Conservation (phyloP, 2,329 filamentous ascomycete species). For the Macroventuria anomochaeta region DNA sequence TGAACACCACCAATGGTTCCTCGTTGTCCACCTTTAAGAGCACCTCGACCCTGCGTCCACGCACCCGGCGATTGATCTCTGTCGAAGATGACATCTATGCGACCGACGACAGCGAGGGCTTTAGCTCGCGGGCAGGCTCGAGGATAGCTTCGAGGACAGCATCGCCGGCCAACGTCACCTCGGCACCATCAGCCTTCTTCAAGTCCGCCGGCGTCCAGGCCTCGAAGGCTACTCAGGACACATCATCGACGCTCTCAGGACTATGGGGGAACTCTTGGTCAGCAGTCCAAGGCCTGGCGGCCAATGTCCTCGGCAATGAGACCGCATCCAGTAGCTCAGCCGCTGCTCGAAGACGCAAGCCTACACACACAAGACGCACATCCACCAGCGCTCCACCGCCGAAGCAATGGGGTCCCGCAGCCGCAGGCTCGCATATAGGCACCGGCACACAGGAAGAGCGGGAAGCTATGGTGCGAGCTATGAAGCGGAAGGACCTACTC, state of each 20-base stretch:
- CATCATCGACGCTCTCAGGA: slow-evolving; percentile 48
- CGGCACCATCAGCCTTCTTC: slow-evolving; percentile 38
- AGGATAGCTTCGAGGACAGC: slow-evolving; percentile 48
- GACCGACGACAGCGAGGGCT: slow-evolving; percentile 40
- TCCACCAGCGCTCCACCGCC: slow-evolving; percentile 49
- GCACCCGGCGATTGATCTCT: slow-evolving; percentile 56
- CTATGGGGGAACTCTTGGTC: slow-evolving; percentile 59
- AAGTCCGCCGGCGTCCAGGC: slow-evolving; percentile 31
- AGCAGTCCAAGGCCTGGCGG: slow-evolving; percentile 57
- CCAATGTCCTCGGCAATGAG: slow-evolving; percentile 56
- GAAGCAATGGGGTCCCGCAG: slow-evolving; percentile 57
- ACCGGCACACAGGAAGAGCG: slow-evolving; percentile 55
- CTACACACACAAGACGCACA: slow-evolving; percentile 39
- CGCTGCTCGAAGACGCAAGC: slow-evolving; percentile 38
- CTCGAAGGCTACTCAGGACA: slow-evolving; percentile 28
- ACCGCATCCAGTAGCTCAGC: slow-evolving; percentile 23
- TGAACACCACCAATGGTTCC: slow-evolving; percentile 51
- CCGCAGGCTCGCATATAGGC: slow-evolving; percentile 50
- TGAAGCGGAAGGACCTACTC: slow-evolving; percentile 58
- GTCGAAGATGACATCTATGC: slow-evolving; percentile 54
- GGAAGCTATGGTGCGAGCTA: slow-evolving; percentile 55
- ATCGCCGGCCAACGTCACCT: slow-evolving; percentile 41
- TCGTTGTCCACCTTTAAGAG: slow-evolving; percentile 48
- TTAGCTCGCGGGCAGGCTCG: slow-evolving; percentile 50
- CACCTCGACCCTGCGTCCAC: slow-evolving; percentile 55